These are phyloP conservation scores for Penicillium sp. DNA, from an alignment of 2,329 filamentous ascomycete genomes.

Conservation along the genomic window DNA sequence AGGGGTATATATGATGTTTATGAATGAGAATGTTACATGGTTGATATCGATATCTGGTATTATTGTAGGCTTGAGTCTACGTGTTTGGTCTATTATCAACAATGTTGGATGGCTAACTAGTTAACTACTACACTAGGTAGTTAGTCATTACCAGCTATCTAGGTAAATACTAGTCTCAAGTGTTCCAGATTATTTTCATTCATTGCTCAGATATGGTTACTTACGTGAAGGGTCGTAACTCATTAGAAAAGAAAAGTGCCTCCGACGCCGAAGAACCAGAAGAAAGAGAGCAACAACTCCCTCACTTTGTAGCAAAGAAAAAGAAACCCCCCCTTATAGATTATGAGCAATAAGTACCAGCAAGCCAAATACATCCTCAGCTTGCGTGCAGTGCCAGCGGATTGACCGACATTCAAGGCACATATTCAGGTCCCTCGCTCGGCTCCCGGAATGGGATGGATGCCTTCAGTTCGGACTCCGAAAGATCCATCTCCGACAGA, in stretches of 20 bases:
- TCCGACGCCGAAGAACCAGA: background rate
- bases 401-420: background rate
- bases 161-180: background rate
- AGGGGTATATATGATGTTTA: background rate
- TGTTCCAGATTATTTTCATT: background rate
- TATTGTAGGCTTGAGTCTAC: background rate
- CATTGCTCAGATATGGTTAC: background rate
- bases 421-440: slow-evolving; percentile 8
- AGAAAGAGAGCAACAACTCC: background rate
- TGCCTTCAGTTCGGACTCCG: slow-evolving; percentile 11
- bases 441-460: slow-evolving; percentile 18
- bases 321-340: background rate
- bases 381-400: background rate
- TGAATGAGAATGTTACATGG: background rate
- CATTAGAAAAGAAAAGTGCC: background rate
- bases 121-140: background rate
- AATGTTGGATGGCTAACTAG: background rate
- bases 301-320: background rate
- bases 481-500: slow-evolving; percentile 22
- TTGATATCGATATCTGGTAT: background rate
- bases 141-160: background rate
- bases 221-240: slow-evolving; percentile 1
- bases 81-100: background rate
- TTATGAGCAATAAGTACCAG: too few relatives aligned
- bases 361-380: background rate